Percentiles rank a stretch among this genome's conserved stretches.
Conservation (phyloP, 2,329 filamentous ascomycete genomes). For the Epichloe coenophiala region DNA sequence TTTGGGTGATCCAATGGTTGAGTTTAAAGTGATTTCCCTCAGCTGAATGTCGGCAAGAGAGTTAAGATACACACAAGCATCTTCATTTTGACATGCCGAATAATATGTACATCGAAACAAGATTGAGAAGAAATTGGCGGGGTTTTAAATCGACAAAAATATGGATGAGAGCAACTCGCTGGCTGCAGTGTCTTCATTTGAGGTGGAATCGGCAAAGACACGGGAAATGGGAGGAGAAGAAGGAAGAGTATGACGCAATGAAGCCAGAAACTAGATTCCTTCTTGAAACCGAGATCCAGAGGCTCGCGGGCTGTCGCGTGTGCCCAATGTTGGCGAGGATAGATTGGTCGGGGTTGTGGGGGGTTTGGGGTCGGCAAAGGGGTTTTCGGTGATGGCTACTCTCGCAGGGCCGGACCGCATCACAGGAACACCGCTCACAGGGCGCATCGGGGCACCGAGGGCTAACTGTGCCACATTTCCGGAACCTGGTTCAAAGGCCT, state of each 20-base stretch:
- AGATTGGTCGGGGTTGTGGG: conserved; percentile 11
- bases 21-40: neutral
- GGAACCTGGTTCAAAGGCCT: conserved; percentile 26
- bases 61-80: conserved; percentile 3
- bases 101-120: conserved; percentile 5
- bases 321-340: conserved; percentile 23
- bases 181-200: neutral
- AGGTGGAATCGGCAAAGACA: neutral
- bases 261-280: conserved; percentile 18
- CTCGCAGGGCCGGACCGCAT: conserved; percentile 53
- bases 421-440: conserved; percentile 45
- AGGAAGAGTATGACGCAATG: neutral
- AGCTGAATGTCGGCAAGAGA: neutral
- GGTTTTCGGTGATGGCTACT: conserved; percentile 44
- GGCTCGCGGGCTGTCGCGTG: conserved; percentile 19
- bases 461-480: conserved; percentile 29
- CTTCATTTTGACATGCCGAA: neutral
- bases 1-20: neutral
- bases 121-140: neutral
- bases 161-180: neutral
- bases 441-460: conserved; percentile 44
- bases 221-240: neutral
- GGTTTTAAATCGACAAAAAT: neutral
- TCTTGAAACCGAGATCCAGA: conserved; percentile 29
- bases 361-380: conserved; percentile 24